A percentile compares a stretch with the other conserved stretches of the same genome.
Evolutionary conservation across 2,329 filamentous ascomycete genomes (phyloP).

Genomic region (Colletotrichum limetticola): DNA sequence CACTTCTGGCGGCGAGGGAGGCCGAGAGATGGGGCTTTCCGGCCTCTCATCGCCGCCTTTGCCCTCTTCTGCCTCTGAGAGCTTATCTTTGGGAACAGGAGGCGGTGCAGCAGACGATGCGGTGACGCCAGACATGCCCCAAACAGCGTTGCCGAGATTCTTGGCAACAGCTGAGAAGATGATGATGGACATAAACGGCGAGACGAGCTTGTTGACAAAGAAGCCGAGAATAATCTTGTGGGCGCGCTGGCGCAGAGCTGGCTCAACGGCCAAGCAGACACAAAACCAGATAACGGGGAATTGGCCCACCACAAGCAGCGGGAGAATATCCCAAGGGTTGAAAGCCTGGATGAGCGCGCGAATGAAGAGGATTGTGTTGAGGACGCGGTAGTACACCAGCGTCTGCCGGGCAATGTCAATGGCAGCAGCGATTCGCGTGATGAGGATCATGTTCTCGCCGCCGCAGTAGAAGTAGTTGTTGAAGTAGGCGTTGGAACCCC

Average conservation of each 20-base stretch:
- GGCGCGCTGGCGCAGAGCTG: neutral
- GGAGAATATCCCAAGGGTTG: neutral
- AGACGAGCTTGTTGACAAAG: constrained; percentile 8
- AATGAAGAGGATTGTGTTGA: constrained; percentile 45
- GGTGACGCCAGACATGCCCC: constrained; percentile 10
- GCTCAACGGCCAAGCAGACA: neutral
- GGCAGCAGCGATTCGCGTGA: constrained; percentile 44
- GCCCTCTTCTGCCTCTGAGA: neutral
- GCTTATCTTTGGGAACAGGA: neutral
- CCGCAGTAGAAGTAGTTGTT: constrained; percentile 48
- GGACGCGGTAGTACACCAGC: constrained; percentile 47
- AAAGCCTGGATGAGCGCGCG: neutral
- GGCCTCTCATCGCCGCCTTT: neutral
- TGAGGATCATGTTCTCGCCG: constrained; percentile 51
- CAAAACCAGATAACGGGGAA: constrained; percentile 12
- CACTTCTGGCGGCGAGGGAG: constrained; percentile 6
- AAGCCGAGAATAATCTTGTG: constrained; percentile 7
- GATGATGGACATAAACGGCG: constrained; percentile 12
- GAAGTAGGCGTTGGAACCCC: constrained; percentile 49
- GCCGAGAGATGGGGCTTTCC: neutral
- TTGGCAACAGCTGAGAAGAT: constrained; percentile 1
- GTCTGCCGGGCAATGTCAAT: constrained; percentile 45
- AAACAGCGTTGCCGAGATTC: constrained; percentile 13
- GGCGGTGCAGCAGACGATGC: neutral
- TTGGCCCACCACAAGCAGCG: neutral